These are phyloP conservation scores for Penicillium atrosanguineum DNA, from an alignment of 495 filamentous ascomycete species.

Conservation along the genomic window DNA sequence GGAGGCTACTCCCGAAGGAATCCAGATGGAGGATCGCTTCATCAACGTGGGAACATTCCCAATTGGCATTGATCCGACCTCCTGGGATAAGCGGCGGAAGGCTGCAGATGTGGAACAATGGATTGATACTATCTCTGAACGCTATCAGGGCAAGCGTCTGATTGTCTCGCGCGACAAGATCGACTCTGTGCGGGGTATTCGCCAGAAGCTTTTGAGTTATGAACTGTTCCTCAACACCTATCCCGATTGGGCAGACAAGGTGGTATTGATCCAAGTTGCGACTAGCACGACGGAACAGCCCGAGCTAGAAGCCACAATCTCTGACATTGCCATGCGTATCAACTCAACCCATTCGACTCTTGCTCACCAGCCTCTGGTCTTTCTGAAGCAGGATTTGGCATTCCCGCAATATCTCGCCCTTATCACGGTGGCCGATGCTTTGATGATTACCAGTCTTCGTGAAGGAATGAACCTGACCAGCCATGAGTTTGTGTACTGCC, in stretches of 20 bases:
- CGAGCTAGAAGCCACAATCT: slow-evolving; percentile 81
- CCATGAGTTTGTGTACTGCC: slow-evolving; percentile 89
- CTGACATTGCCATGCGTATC: slow-evolving; percentile 88
- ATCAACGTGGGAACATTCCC: slow-evolving; percentile 72
- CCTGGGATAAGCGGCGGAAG: slow-evolving; percentile 66
- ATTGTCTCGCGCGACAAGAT: slow-evolving; percentile 93
- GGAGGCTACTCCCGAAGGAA: slow-evolving; percentile 80
- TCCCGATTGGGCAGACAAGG: slow-evolving; percentile 81
- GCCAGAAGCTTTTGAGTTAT: slow-evolving; percentile 88
- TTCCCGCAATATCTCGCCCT: slow-evolving; percentile 88
- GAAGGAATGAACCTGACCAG: slow-evolving; percentile 95
- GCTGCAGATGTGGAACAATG: slow-evolving; percentile 71
- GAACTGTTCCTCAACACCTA: slow-evolving; percentile 92
- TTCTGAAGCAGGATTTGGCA: slow-evolving; percentile 88
- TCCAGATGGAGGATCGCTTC: slow-evolving; percentile 90
- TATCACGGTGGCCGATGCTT: slow-evolving; percentile 79
- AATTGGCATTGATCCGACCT: slow-evolving; percentile 77
- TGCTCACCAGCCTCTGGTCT: slow-evolving; percentile 87
- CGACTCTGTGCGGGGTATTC: slow-evolving; percentile 83
- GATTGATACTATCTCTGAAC: slow-evolving; percentile 72
- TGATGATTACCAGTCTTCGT: slow-evolving; percentile 90
- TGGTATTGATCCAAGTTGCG: slow-evolving; percentile 89
- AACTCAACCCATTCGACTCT: slow-evolving; percentile 85
- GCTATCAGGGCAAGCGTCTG: slow-evolving; percentile 79
- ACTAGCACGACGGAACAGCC: slow-evolving; percentile 82